Percentiles rank a stretch among this genome's conserved stretches.
phyloP scores from a whole-genome alignment of 331 rosid genomes.

The Rhamnella rubrinervis region DNA sequence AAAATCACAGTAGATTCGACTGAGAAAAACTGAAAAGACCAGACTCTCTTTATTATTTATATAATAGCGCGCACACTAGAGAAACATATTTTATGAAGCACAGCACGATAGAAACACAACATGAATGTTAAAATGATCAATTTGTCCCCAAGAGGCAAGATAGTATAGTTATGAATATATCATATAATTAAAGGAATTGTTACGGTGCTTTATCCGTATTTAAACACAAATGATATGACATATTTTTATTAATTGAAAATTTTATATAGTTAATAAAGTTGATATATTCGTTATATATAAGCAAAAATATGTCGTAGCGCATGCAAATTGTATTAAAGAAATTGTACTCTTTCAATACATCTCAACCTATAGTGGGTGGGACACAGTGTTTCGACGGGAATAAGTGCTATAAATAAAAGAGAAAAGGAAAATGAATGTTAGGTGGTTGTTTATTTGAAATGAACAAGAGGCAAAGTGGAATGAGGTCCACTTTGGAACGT shows the following conservation, averaged over 20 bases:
- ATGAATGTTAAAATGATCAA: conserved; percentile 2
- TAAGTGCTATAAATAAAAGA: conserved; percentile 16
- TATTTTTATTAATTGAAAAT: no score
- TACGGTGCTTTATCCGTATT: background rate
- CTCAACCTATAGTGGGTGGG: conserved; percentile 31
- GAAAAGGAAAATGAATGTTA: conserved; percentile 20
- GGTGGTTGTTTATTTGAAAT: conserved; percentile 44
- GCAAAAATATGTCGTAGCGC: no score
- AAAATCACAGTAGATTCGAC: conserved; percentile 13
- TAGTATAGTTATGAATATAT: background rate
- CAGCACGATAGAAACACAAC: background rate
- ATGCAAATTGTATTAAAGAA: no score
- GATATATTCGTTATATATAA: no score
- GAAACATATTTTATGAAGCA: background rate
- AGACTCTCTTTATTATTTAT: background rate
- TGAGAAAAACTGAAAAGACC: background rate
- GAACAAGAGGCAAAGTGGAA: conserved; percentile 41
- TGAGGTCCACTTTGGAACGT: conserved; percentile 45
- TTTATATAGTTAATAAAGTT: no score
- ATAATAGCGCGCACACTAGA: background rate
- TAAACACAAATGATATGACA: no score
- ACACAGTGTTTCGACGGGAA: conserved; percentile 20
- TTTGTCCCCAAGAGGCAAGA: background rate
- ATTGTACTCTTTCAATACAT: conserved; percentile 8
- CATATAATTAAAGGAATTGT: background rate